Evolutionary conservation across 148 eudicot genomes (phyloP), one percentile per base, ranked within the genome.

Genomic region (Spergularia bocconei): DNA sequence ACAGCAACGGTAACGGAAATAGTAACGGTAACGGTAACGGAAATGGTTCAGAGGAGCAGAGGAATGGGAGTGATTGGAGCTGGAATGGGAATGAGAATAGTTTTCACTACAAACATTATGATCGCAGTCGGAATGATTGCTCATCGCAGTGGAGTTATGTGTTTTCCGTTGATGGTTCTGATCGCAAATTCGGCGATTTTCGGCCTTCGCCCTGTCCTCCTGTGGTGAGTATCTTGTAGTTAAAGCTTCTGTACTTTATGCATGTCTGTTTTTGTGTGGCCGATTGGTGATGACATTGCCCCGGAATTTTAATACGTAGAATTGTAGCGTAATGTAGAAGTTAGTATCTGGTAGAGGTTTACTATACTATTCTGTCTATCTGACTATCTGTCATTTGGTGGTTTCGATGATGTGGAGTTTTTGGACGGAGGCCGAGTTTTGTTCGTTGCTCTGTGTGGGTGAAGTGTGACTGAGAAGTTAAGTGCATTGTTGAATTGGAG

Each of bases 161-260:
- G 77, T 69, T 83, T 39, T 74, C 82, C 0, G 82, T 85, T 67
- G 83, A 86, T n/a, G 89, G 81, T 13, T 75, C 82, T 12, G 77
- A 75, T 62, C 72, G 78, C 29, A 82, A 75, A 14, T 59, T 82
- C 14, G 84, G 70, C 39, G 85, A 72, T 11, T 71, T 80, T 55
- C 86, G 86, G 80, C 77, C 81, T 39, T 69, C 87, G 13, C 62
- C 78, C 6, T 75, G 75, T 80, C 77, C 89, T 20, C 44, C 56
- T 54, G 75, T 69, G 51, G 92, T 88, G 69, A 82, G 92, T 84
- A 19, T 29, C 75, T 33, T 47, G 11, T 17, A 48, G 58, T 9
- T 7, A 17, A 13, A 13, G 44, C 68, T 59, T 36, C 21, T 65
- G 44, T 58, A 8, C n/a, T 56, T 63, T 15, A 53, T 67, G 78